phyloP scores from a whole-genome alignment of 2,329 filamentous ascomycete genomes.

The Penicillium sp. region DNA sequence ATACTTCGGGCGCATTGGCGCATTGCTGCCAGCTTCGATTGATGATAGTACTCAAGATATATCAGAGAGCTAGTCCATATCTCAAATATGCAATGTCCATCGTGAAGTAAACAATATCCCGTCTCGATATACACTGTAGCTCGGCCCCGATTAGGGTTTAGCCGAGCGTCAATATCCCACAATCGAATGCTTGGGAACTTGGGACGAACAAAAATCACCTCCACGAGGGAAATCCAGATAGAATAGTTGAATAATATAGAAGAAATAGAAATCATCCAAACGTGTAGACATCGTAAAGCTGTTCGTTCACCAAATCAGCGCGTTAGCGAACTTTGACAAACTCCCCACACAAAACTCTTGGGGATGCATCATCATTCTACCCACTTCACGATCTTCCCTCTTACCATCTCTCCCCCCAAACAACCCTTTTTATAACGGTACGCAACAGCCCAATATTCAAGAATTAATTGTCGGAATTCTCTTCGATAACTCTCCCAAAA shows the following conservation, averaged over 20 bases:
- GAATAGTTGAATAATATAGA: not conserved
- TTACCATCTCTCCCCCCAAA: constrained; percentile 11
- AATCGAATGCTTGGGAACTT: constrained; percentile 7
- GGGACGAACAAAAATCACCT: not conserved
- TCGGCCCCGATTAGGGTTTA: constrained; percentile 37
- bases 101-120: not conserved
- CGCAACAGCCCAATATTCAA: not conserved
- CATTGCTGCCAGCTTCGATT: not conserved
- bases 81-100: not conserved
- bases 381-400: constrained; percentile 14
- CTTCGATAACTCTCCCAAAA: not conserved
- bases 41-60: not conserved
- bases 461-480: not conserved
- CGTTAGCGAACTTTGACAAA: constrained; percentile 26
- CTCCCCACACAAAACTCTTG: constrained; percentile 31
- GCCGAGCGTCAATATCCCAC: constrained; percentile 37
- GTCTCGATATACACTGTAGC: not conserved
- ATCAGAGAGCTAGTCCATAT: not conserved
- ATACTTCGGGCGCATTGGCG: not conserved
- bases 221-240: not conserved
- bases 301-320: constrained; percentile 4
- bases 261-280: not conserved
- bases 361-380: constrained; percentile 19
- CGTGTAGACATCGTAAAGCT: not conserved
- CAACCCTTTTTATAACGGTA: constrained; percentile 13